phyloP scores from a whole-genome alignment of 2,329 filamentous ascomycete species.

The Botrytis fragariae region DNA sequence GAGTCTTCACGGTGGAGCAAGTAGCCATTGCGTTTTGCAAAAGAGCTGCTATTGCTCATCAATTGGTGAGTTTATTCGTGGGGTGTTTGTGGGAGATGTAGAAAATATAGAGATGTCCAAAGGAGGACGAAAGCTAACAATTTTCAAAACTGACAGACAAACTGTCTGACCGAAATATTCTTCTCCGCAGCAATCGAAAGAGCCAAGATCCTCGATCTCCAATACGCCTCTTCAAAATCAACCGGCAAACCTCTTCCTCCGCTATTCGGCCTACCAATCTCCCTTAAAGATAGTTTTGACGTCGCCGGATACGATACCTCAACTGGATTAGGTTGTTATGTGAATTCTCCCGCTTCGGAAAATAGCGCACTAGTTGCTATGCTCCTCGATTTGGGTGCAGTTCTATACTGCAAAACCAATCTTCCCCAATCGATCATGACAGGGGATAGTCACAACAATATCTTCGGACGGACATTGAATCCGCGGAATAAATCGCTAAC shows the following conservation, averaged over 20 bases:
- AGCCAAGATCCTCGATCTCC: constrained; percentile 46
- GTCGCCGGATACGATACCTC: constrained; percentile 55
- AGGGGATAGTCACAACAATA: constrained; percentile 36
- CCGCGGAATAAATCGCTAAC: constrained; percentile 37
- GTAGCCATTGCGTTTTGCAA: constrained; percentile 48
- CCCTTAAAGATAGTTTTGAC: constrained; percentile 61
- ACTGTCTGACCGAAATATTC: constrained; percentile 45
- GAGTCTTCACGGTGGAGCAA: constrained; percentile 34
- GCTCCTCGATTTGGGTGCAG: constrained; percentile 59
- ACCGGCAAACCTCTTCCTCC: constrained; percentile 40
- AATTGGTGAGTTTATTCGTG: constrained; percentile 29
- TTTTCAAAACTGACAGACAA: neutral
- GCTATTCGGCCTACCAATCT: constrained; percentile 26
- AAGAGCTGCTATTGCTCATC: constrained; percentile 48
- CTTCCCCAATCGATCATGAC: constrained; percentile 2
- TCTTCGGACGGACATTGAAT: constrained; percentile 42
- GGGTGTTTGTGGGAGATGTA: neutral
- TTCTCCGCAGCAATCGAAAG: constrained; percentile 36
- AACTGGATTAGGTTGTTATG: constrained; percentile 66
- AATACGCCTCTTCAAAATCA: constrained; percentile 31
- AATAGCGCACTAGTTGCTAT: constrained; percentile 69
- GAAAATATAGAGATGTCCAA: neutral
- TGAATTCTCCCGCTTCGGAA: constrained; percentile 69
- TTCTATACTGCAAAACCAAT: constrained; percentile 54
- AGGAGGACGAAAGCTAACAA: neutral